Evolutionary conservation across 1,139 yeast species (phyloP).

Genomic region (Kodamaea sp.): DNA sequence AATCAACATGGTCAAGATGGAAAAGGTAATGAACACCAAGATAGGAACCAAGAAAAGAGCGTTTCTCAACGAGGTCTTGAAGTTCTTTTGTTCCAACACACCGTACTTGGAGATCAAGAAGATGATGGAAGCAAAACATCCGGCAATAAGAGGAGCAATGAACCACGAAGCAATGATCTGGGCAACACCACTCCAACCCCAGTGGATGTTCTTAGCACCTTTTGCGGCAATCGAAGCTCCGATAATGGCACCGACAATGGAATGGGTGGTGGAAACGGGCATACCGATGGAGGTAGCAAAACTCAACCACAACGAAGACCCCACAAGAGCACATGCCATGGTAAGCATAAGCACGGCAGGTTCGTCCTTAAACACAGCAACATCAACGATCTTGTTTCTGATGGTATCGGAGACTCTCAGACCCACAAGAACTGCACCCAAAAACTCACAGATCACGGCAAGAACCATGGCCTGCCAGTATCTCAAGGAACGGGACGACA

Average conservation of each 20-base stretch:
- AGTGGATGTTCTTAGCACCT: conserved; percentile 55
- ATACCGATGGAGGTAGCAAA: conserved; percentile 67
- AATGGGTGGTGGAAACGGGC: conserved; percentile 81
- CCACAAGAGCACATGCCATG: conserved; percentile 75
- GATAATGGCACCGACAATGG: conserved; percentile 75
- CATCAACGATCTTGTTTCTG: conserved; percentile 59
- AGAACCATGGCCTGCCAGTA: conserved; percentile 77
- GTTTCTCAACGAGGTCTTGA: conserved; percentile 44
- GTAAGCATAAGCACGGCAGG: conserved; percentile 75
- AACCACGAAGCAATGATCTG: conserved; percentile 82
- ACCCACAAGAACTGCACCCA: conserved; percentile 77
- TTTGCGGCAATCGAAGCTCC: conserved; percentile 77
- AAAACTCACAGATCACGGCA: conserved; percentile 67
- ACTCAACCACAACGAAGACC: conserved; percentile 73
- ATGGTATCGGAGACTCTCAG: conserved; percentile 71
- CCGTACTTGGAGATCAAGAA: conserved; percentile 60
- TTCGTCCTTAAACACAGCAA: conserved; percentile 46
- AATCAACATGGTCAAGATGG: conserved; percentile 61
- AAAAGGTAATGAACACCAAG: conserved; percentile 60
- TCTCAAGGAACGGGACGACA: conserved; percentile 63
- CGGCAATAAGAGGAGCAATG: conserved; percentile 76
- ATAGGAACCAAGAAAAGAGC: conserved; percentile 62
- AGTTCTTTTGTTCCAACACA: conserved; percentile 60
- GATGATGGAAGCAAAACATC: conserved; percentile 57
- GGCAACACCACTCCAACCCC: conserved; percentile 80